phyloP scores from a whole-genome alignment of 768 basidiomycete genomes.

The Podaxis mareebaensis region DNA sequence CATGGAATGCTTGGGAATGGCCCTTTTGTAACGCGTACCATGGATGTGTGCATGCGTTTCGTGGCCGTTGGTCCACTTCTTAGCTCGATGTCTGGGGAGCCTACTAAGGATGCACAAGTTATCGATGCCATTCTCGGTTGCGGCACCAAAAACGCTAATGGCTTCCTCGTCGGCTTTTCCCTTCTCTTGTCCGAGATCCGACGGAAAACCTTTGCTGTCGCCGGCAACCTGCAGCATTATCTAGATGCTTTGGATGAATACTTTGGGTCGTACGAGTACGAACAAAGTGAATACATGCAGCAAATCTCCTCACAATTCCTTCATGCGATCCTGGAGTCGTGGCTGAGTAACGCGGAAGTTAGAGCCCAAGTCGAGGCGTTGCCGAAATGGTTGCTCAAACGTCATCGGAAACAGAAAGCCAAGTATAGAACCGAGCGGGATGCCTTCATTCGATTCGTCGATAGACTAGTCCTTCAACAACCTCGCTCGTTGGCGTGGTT shows the following conservation, averaged over 20 bases:
- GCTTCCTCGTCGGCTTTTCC: constrained; percentile 60
- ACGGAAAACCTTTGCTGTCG: constrained; percentile 54
- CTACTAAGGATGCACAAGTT: constrained; percentile 63
- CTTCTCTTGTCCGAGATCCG: constrained; percentile 56
- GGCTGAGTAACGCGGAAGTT: constrained; percentile 34
- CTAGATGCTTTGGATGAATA: constrained; percentile 55
- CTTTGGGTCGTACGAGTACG: constrained; percentile 53
- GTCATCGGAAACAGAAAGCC: constrained; percentile 41
- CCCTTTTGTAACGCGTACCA: constrained; percentile 29
- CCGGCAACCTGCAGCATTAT: constrained; percentile 51
- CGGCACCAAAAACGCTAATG: constrained; percentile 41
- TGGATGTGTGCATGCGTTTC: constrained; percentile 58
- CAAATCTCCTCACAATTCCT: constrained; percentile 61
- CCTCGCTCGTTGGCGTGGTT: constrained; percentile 40
- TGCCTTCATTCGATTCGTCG: constrained; percentile 62
- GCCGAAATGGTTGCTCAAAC: constrained; percentile 52
- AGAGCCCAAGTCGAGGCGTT: constrained; percentile 34
- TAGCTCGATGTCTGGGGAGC: constrained; percentile 57
- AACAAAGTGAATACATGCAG: constrained; percentile 52
- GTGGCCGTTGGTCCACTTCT: constrained; percentile 64
- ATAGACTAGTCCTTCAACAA: constrained; percentile 61
- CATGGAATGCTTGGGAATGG: constrained; percentile 22
- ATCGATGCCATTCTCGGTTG: constrained; percentile 51
- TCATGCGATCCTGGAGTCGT: constrained; percentile 62
- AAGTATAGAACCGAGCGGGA: constrained; percentile 72